A percentile compares a stretch with the other conserved stretches of the same genome.
These are phyloP conservation scores for Coccomyxa sp. DNA, from an alignment of 139 green algal species.

Conservation along the genomic window DNA sequence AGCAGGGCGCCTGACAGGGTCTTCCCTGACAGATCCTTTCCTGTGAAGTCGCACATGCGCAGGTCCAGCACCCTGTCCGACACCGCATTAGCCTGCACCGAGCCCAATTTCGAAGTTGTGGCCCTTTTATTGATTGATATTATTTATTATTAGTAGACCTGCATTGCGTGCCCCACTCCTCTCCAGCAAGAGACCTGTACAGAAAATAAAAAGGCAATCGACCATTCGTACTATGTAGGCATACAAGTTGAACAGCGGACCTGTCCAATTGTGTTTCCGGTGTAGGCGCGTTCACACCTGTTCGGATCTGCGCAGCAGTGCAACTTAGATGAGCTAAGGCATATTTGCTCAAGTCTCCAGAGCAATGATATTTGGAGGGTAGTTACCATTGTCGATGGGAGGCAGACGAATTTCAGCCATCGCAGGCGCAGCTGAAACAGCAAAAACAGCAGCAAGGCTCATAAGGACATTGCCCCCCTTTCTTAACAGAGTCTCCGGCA, in stretches of 20 bases:
- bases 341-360: neutral
- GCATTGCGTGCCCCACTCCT: neutral
- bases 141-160: neutral
- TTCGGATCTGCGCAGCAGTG: slow-evolving; percentile 62
- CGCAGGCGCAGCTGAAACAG: slow-evolving; percentile 22
- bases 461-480: no score
- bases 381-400: slow-evolving; percentile 53
- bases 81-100: slow-evolving; percentile 86
- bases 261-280: slow-evolving; percentile 92
- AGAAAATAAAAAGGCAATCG: neutral
- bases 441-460: no score
- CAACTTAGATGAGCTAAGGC: neutral
- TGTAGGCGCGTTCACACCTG: slow-evolving; percentile 76
- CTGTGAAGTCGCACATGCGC: slow-evolving; percentile 65
- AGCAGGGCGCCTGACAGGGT: slow-evolving; percentile 87
- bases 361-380: neutral
- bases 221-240: neutral
- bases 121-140: neutral
- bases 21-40: slow-evolving; percentile 72
- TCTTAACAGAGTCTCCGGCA: no score
- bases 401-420: slow-evolving; percentile 62
- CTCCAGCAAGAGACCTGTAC: neutral
- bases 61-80: slow-evolving; percentile 89
- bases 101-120: no score
- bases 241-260: slow-evolving; percentile 9